phyloP scores from a whole-genome alignment of 2,329 filamentous ascomycete genomes.

The Apiospora marii region DNA sequence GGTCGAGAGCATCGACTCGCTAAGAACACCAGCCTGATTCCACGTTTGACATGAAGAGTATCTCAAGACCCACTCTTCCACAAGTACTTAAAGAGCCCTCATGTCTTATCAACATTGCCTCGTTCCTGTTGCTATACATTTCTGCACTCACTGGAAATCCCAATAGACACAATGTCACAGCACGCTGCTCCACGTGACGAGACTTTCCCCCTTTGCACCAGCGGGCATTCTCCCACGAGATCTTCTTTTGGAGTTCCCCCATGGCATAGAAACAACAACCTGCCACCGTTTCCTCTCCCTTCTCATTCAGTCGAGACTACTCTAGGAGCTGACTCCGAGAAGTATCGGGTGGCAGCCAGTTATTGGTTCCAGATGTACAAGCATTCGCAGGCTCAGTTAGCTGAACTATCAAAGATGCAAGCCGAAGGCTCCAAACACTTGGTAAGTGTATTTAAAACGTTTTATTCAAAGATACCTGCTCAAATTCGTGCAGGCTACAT shows the following conservation, averaged over 20 bases:
- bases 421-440: not conserved
- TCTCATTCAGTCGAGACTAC: not conserved
- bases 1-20: not conserved
- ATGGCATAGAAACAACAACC: not conserved
- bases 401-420: conserved; percentile 1
- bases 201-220: too few relatives aligned
- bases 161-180: too few relatives aligned
- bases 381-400: not conserved
- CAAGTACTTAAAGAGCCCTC: conserved; percentile 5
- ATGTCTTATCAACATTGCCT: not conserved
- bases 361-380: conserved; percentile 7
- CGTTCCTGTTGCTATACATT: not conserved
- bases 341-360: conserved; percentile 1
- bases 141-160: not conserved
- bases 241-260: conserved; percentile 3
- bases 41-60: not conserved
- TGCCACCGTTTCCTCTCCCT: conserved; percentile 3
- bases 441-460: not conserved
- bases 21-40: conserved; percentile 1
- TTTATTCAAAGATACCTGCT: not conserved
- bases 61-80: not conserved
- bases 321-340: conserved; percentile 12
- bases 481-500: not conserved
- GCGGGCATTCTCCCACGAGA: not conserved
- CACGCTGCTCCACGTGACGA: too few relatives aligned